These are phyloP conservation scores for Musa troglodytarum DNA, from an alignment of 176 grass and related monocot species.

Conservation along the genomic window DNA sequence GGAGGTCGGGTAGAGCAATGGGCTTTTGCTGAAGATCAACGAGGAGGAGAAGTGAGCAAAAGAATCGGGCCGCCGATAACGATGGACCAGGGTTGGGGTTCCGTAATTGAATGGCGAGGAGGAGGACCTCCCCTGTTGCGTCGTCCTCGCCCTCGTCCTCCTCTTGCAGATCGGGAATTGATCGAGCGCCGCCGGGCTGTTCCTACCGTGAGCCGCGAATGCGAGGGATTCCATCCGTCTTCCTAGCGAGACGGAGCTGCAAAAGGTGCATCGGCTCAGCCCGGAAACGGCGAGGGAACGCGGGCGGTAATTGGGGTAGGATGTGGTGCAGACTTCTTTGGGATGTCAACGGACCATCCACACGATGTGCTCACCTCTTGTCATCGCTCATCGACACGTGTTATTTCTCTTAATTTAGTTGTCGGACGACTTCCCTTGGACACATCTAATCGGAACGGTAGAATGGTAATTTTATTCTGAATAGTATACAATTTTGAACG, in stretches of 20 bases:
- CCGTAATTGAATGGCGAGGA: background rate
- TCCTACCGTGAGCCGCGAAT: background rate
- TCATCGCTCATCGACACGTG: too few species aligned
- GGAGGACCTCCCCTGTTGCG: background rate
- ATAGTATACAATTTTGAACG: too few species aligned
- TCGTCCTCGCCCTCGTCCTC: background rate
- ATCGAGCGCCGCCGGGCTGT: background rate
- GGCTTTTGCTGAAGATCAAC: background rate
- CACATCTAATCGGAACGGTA: too few species aligned
- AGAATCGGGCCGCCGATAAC: background rate
- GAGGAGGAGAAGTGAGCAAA: background rate
- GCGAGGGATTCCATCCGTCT: conserved; percentile 2
- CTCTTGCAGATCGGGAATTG: background rate
- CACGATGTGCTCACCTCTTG: too few species aligned
- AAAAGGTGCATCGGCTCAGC: too few species aligned
- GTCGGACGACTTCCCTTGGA: too few species aligned
- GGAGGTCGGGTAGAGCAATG: conserved; percentile 12
- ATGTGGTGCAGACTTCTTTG: background rate
- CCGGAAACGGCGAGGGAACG: too few species aligned
- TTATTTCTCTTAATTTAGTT: too few species aligned
- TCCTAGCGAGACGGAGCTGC: background rate
- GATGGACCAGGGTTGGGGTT: background rate
- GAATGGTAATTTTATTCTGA: too few species aligned
- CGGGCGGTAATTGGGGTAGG: background rate
- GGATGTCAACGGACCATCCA: too few species aligned